phyloP scores from a whole-genome alignment of 345 rosid genomes.

The Sonneratia alba region DNA sequence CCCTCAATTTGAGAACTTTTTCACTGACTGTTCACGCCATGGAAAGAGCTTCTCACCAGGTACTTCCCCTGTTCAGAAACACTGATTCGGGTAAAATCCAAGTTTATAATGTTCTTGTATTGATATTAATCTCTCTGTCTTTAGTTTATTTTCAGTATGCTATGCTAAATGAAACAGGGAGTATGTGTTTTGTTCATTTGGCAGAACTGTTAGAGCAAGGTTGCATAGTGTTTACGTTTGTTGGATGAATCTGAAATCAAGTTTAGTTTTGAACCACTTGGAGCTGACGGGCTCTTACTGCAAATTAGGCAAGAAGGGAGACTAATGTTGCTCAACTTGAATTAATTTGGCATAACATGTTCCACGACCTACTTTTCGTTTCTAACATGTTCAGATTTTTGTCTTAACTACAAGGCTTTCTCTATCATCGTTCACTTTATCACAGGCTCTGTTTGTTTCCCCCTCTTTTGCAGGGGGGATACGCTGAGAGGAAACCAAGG shows the following conservation, averaged over 20 bases:
- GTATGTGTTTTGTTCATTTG: not conserved
- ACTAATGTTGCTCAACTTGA: not conserved
- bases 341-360: not conserved
- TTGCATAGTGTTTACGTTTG: not conserved
- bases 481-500: not conserved
- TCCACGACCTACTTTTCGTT: not conserved
- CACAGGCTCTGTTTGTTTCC: no score
- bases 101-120: not conserved
- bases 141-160: not conserved
- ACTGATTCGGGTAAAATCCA: not conserved
- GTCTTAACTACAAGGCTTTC: not conserved
- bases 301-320: no score
- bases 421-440: not conserved
- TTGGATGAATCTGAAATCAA: not conserved
- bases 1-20: constrained; percentile 2
- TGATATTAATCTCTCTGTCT: not conserved
- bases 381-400: not conserved
- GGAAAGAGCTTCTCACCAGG: constrained; percentile 12
- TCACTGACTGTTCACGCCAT: constrained; percentile 3
- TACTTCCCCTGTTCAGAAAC: not conserved
- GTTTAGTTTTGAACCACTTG: not conserved
- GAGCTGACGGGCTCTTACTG: not conserved
- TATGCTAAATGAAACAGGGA: no score
- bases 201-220: not conserved
- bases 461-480: constrained; percentile 10